Conservation (phyloP, 1,284 basidiomycete species). For the Pisolithus thermaeus region DNA sequence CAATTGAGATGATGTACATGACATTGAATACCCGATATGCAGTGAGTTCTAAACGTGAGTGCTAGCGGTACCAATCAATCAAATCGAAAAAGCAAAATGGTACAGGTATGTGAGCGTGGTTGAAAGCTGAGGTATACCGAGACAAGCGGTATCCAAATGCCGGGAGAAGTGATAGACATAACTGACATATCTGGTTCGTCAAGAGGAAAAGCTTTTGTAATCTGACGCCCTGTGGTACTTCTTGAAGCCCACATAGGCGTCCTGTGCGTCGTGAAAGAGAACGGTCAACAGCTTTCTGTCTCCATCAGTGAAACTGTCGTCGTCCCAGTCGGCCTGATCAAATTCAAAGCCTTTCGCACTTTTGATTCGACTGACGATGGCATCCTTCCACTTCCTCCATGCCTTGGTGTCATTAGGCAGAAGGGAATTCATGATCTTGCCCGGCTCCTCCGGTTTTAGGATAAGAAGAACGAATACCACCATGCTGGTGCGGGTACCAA, state of each 20-base stretch:
- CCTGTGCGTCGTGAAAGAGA: conserved; percentile 17
- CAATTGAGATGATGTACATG: no score
- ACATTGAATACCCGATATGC: no score
- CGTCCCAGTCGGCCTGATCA: conserved; percentile 14
- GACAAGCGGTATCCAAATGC: no score
- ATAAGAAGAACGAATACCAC: conserved; percentile 11
- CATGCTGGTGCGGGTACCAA: conserved; percentile 10
- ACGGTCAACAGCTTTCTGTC: conserved; percentile 19
- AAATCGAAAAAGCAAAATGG: no score
- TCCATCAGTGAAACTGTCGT: conserved; percentile 12
- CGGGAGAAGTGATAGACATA: no score
- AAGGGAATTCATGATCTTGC: conserved; percentile 12
- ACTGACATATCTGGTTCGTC: no score
- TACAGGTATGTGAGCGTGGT: no score
- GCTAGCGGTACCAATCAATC: no score
- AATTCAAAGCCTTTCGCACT: conserved; percentile 21
- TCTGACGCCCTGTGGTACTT: neutral
- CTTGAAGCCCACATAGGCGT: neutral
- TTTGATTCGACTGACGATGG: conserved; percentile 12
- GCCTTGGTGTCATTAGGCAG: neutral
- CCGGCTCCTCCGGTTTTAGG: neutral
- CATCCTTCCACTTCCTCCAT: conserved; percentile 16
- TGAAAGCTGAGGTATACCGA: no score
- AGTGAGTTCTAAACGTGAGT: no score
- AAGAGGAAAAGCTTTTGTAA: no score